Evolutionary conservation across 2,329 filamentous ascomycete species (phyloP), one percentile per base, ranked within the genome.

Genomic region (Chrysoporthe austroafricana): DNA sequence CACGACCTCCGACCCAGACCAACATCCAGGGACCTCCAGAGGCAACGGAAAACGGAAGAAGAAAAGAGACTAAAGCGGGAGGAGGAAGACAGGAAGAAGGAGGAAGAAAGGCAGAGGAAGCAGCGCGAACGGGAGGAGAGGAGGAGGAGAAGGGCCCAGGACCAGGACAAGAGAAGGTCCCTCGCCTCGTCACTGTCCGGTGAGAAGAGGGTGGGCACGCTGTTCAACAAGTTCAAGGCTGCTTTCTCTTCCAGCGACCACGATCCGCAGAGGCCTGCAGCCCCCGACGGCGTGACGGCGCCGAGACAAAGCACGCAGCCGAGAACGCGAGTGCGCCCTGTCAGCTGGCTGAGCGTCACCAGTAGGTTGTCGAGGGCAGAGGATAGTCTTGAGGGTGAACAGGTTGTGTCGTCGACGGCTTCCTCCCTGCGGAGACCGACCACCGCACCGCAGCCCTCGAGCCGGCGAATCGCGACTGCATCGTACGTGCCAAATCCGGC

Each of bases 41-140:
- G 72, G 70, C 71, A 76, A 77, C 70, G 75, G 80, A 79, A 82
- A 83, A 75, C 80, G 85, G 83, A 83, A 82, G 77, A 80, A 79
- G 73, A 81, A 81, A 71, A 78, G 79, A 66, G 79, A 82, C 68
- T 66, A 14, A 68, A 69, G 64, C 80, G 81, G 78, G 64, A 69
- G 50, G 66, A 64, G 50, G 46, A 66, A 14, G 57, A 62, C 43
- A 62, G 64, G 80, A 79, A 82, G 82, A 75, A 80, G 86, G 83
- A 83, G 82, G 77, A 80, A 79, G 73, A 80, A 81, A 71, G 66
- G 60, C 68, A 78, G 79, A 66, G 79, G 82, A 69, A 67, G n/a
- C 67, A 69, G 64, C 80, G 81, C 77, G 64, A 69, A 50, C 63
- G 62, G 44, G 46, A 66, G 11, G 50, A 59, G 14, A 70, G 64